Base-by-base conservation (phyloP, 331 rosid genomes). In the Stylosanthes scabra region DNA sequence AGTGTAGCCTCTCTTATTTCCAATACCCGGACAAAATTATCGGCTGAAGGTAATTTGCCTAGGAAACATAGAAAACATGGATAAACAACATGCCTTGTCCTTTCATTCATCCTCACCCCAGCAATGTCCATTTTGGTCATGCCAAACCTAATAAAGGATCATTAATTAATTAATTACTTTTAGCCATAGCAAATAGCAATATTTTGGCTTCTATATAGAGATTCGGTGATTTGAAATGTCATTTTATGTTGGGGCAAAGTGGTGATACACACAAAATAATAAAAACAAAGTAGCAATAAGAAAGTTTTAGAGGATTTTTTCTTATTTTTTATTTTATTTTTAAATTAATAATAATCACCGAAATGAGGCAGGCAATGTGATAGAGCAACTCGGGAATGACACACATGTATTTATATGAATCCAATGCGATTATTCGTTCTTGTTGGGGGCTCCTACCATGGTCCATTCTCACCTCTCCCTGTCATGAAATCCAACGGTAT, bases 111-210 rank as follows among this genome's bases (percentile, higher is more conserved):
- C 80, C 57, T 67, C 68, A 16, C n/a, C n/a, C n/a, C n/a, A n/a
- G n/a, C n/a, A n/a, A 25, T 14, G 74, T 12, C 16, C 29, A 66
- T 78, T 80, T 77, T 16, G 68, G 12, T 59, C 88, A 83, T 61
- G 40, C 59, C 41, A 16, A 10, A 3, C 51, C 55, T 37, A 16
- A 52, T 15, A 63, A 7, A 25, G 39, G 62, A 20, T 6, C 11
- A 45, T 12, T 27, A 5, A 31, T 12, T 27, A 5, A 31, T 8
- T 7, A 28, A 40, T 39, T 62, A n/a, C n/a, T n/a, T n/a, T 14
- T 0, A 62, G 29, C 3, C 29, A 40, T 14, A 31, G 12, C 67
- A 28, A 40, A 39, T 31, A 31, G 37, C 37, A 31, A 31, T 5
- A 31, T 31, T 31, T 31, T 31, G 37, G 37, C 37, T 3, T 31